phyloP scores from a whole-genome alignment of 108 stramenopile species.

The Aureococcus anophagefferens region DNA sequence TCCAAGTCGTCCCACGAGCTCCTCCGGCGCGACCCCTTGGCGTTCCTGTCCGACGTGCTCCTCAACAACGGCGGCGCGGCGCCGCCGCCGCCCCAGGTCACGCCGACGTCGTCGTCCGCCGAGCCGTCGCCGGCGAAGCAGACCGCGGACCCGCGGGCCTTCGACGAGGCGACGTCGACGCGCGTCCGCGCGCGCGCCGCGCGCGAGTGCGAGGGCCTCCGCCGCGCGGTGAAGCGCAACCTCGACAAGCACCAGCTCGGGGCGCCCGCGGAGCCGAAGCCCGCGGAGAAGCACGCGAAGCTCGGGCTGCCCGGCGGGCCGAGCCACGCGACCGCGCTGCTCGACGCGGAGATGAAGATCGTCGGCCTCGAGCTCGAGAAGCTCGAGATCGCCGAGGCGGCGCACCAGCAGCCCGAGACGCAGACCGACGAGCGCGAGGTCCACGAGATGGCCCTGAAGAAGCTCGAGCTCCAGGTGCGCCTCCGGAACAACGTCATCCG shows the following conservation, averaged over 20 bases:
- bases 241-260: not conserved
- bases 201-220: not conserved
- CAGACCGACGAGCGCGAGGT: constrained; percentile 36
- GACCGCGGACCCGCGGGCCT: too few relatives aligned
- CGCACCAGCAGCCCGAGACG: constrained; percentile 43
- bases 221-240: not conserved
- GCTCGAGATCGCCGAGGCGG: constrained; percentile 56
- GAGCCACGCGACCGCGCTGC: constrained; percentile 48
- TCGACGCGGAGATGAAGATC: constrained; percentile 18
- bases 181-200: not conserved
- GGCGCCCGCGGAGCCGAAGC: not conserved
- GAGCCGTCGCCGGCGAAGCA: too few relatives aligned
- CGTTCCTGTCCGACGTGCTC: not conserved
- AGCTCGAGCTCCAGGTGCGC: constrained; percentile 36
- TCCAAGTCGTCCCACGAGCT: not conserved
- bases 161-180: not conserved
- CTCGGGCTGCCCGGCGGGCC: not conserved
- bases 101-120: not conserved
- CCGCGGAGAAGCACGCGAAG: not conserved
- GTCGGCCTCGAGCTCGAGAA: constrained; percentile 23
- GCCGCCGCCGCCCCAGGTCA: not conserved
- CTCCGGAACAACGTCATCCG: constrained; percentile 27
- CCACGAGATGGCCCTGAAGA: constrained; percentile 39
- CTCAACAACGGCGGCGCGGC: not conserved
- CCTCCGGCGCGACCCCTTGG: not conserved